A percentile compares a stretch with the other conserved stretches of the same genome.
Evolutionary conservation across 2,329 filamentous ascomycete species (phyloP).

Genomic region (Penicillium sp.): DNA sequence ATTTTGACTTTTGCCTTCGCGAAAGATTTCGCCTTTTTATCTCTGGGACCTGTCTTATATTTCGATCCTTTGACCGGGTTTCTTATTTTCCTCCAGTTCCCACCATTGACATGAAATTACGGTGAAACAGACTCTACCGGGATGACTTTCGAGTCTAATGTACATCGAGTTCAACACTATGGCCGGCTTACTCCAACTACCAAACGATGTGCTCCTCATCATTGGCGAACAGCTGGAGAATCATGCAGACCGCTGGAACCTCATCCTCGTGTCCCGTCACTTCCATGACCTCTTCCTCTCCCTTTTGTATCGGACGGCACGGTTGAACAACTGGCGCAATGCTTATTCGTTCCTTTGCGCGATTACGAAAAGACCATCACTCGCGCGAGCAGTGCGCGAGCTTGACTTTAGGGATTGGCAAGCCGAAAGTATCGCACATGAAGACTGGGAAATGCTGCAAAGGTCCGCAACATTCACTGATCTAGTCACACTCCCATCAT

Average conservation of each 20-base stretch:
- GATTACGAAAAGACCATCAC: constrained; percentile 22
- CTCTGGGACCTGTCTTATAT: not conserved
- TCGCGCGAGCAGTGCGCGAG: constrained; percentile 26
- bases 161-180: not conserved
- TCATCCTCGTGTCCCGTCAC: constrained; percentile 27
- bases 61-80: not conserved
- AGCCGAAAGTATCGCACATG: not conserved
- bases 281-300: constrained; percentile 32
- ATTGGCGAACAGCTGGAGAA: constrained; percentile 30
- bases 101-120: not conserved
- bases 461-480: not conserved
- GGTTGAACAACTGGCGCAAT: constrained; percentile 20
- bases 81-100: not conserved
- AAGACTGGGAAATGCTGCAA: constrained; percentile 10
- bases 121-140: not conserved
- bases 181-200: not conserved
- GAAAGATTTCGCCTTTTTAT: not conserved
- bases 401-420: constrained; percentile 28
- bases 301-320: constrained; percentile 23
- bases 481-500: constrained; percentile 13
- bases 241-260: constrained; percentile 28
- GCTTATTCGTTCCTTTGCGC: constrained; percentile 25
- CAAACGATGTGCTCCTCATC: constrained; percentile 34
- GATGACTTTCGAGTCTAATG: not conserved
- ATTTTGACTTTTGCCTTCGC: not conserved